Evolutionary conservation across 148 eudicot genomes (phyloP), one percentile per base, ranked within the genome.

Genomic region (Chenopodium quinoa): DNA sequence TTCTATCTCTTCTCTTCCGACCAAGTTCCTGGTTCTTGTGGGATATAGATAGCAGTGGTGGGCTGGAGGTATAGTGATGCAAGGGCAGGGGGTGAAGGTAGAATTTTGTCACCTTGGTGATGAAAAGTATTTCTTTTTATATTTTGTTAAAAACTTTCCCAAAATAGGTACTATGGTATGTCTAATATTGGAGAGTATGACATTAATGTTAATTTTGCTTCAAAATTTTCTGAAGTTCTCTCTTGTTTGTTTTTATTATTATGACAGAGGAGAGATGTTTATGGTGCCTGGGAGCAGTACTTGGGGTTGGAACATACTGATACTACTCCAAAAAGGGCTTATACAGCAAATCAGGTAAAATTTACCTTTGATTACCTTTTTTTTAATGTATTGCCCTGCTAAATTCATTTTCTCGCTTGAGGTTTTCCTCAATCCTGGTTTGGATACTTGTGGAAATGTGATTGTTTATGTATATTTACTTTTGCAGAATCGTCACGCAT

Each of bases 231-330:
- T 2, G 5, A 75, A 27, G 60, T 44, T 3, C 37, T 65, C 46
- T 75, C 25, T 27, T 77, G 9, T 71, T 80, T 54, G 56, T 50
- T 22, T 14, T 31, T 75, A 7, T 34, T 50, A 34, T 31, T 58
- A 22, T 84, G 52, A 20, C 84, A 96, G 99, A 85, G 89, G 84
- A 91, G 89, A 83, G 91, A 88, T 82, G 91, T 88, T 44, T 90
- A 93, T 80, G 95, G 99, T 86, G 93, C 92, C 13, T 93, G 99
- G 98, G 98, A 93, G 90, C 98, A 93, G 79, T 92, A 90, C 87
- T 88, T 96, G 71, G 99, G 99, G n/a, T 84, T 96, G 86, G 99
- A 96, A 81, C 99, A 96, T 83, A 75, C 91, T 75, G 95, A 93
- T 75, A 91, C 88, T 54, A 75, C 91, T 77, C 97, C 92, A 22